phyloP scores from a whole-genome alignment of 257 asterid species.

The Mitragyna speciosa region DNA sequence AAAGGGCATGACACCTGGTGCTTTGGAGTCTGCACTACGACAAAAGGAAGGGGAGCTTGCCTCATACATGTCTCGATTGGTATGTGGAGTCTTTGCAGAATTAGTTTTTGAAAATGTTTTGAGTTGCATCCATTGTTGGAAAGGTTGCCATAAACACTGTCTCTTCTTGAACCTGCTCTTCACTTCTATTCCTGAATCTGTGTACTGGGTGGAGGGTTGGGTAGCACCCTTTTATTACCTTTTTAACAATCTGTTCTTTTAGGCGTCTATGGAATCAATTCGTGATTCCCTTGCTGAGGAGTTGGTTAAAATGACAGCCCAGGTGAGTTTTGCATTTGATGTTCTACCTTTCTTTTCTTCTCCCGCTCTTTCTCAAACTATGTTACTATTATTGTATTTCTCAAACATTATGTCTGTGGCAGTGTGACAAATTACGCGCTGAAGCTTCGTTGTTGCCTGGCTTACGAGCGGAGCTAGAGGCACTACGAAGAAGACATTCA shows the following conservation, averaged over 20 bases:
- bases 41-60: conserved; percentile 99
- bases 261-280: conserved; percentile 97
- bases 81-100: conserved; percentile 32
- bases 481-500: conserved; percentile 88
- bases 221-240: conserved; percentile 4
- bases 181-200: background rate
- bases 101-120: background rate
- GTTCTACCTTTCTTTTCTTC: conserved; percentile 7
- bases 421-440: conserved; percentile 80
- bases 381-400: background rate
- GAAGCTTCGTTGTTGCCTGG: conserved; percentile 90
- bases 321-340: conserved; percentile 41
- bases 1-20: conserved; percentile 78
- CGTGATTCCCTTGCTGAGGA: conserved; percentile 99
- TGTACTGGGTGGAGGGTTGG: background rate
- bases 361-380: background rate
- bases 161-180: conserved; percentile 3
- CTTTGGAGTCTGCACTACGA: conserved; percentile 90
- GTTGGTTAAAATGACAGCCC: conserved; percentile 91
- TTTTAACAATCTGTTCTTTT: conserved; percentile 16
- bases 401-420: conserved; percentile 17
- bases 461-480: conserved; percentile 86
- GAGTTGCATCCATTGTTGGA: background rate
- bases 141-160: background rate
- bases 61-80: conserved; percentile 93